phyloP scores from a whole-genome alignment of 345 rosid genomes.

The Aegle marmelos region DNA sequence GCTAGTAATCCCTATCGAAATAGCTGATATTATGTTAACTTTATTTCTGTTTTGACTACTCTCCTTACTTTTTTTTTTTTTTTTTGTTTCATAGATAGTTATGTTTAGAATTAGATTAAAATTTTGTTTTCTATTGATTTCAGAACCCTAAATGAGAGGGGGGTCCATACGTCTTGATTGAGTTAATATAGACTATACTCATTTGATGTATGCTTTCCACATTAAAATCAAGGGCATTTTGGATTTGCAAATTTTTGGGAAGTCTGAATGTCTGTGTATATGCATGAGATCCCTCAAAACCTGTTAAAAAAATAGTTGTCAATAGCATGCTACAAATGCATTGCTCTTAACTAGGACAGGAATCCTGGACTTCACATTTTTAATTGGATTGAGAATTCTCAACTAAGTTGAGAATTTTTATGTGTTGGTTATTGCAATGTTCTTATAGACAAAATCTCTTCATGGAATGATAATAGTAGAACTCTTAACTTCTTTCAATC shows the following conservation, averaged over 20 bases:
- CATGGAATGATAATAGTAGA: no score
- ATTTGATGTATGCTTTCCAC: not conserved
- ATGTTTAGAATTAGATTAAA: not conserved
- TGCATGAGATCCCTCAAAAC: no score
- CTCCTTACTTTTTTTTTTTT: not conserved
- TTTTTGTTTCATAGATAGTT: not conserved
- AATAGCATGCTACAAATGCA: no score
- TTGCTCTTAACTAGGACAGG: no score
- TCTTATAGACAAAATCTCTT: no score
- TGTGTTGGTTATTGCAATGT: no score
- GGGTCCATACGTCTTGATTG: not conserved
- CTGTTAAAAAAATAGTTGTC: no score
- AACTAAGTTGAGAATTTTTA: not conserved
- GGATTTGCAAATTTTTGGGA: not conserved
- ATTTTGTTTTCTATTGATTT: not conserved
- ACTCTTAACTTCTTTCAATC: not conserved
- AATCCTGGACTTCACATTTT: not conserved
- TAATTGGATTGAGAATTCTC: not conserved
- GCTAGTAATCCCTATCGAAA: constrained; percentile 11
- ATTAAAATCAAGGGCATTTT: not conserved
- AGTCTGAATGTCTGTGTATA: not conserved
- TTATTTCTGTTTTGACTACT: not conserved
- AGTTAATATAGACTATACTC: not conserved
- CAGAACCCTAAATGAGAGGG: not conserved
- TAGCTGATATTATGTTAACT: not conserved